Conservation (phyloP, 768 basidiomycete species). For the Lentinula raphanica region DNA sequence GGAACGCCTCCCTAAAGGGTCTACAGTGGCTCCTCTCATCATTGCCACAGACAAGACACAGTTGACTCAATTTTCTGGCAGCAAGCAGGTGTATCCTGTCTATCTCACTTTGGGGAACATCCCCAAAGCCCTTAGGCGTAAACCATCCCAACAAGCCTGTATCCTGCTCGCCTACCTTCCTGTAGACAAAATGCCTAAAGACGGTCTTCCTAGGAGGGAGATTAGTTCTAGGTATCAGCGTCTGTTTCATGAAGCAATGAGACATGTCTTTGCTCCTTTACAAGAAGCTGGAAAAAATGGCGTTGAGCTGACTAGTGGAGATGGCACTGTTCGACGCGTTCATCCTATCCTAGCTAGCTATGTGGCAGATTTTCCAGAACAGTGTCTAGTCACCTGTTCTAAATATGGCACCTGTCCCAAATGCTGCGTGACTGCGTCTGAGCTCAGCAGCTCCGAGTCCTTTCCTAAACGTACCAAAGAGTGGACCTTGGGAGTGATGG, state of each 20-base stretch:
- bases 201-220: no score
- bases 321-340: conserved; percentile 1
- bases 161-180: no score
- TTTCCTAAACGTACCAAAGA: not conserved
- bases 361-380: not conserved
- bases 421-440: not conserved
- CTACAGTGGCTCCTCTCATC: conserved; percentile 16
- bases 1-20: conserved; percentile 5
- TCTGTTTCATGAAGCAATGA: not conserved
- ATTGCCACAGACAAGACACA: no score
- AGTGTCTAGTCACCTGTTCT: not conserved
- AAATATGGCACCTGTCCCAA: not conserved
- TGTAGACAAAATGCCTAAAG: no score
- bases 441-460: not conserved
- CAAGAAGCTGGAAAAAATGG: not conserved
- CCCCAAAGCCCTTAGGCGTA: conserved; percentile 16
- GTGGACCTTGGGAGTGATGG: not conserved
- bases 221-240: no score
- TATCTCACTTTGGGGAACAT: conserved; percentile 31
- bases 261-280: not conserved
- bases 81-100: conserved; percentile 27
- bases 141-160: no score
- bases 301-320: conserved; percentile 6
- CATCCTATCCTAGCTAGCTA: no score
- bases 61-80: no score